Base-by-base conservation (phyloP, 306 rosid species). In the Fagus crenata region DNA sequence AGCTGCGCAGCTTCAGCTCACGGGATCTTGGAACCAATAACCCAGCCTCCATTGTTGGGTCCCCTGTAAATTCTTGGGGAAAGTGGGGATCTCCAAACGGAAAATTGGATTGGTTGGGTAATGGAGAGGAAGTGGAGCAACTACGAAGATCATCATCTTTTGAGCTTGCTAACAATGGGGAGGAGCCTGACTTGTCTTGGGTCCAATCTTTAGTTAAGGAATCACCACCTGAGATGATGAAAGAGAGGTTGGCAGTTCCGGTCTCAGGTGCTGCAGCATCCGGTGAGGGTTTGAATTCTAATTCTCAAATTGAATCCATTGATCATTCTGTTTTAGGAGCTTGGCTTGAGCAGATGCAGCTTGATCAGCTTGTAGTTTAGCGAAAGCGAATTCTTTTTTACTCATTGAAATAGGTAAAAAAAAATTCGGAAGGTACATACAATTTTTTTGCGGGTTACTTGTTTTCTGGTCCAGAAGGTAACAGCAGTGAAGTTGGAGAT, bases 301-400 rank as follows among this genome's bases (percentile, higher is more conserved):
- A 82, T 61, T 73, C 93, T 74, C 93, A 87, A 79, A 51, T 49
- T 43, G 97, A 93, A 22, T 81, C 92, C 14, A 33, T 77, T 72
- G 98, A 93, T 87, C 91, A 89, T 78, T 86, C 97, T 28, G 97
- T 89, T 68, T 59, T 93, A 59, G 98, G 91, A 80, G 93, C 97
- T 49, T 91, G 96, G 98, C 89, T 93, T 39, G 98, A 93, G 88
- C 93, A 93, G 85, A 88, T 93, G 98, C 98, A 91, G 85, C 90
- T 91, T 81, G 97, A 88, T 85, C 91, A 86, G 83, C 89, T 89
- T 67, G 84, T 87, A 78, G 96, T 88, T 82, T 88, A 90, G 84
- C 40, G 78, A 76, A 54, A 75, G 74, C 74, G 78, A 83, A 75
- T 35, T 49, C 88, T 78, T 75, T 71, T 79, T 87, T 74, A 76